phyloP scores from a whole-genome alignment of 2,329 filamentous ascomycete genomes.

The Neoarthrinium moseri region DNA sequence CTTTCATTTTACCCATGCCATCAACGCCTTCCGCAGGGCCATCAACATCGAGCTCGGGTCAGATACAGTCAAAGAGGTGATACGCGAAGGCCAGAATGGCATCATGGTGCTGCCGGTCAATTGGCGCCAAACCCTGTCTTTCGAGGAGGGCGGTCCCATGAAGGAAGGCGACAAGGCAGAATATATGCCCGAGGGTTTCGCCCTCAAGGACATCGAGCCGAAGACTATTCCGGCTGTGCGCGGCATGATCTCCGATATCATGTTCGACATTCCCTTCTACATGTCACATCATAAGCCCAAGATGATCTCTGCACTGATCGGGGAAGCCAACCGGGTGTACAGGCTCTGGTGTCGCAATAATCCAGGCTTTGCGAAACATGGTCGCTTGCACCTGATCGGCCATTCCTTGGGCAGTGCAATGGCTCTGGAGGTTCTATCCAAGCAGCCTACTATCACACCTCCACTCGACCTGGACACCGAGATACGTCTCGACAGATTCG shows the following conservation, averaged over 20 bases:
- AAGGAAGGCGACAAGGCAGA: constrained; percentile 50
- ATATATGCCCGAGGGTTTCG: constrained; percentile 58
- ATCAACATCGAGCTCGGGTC: constrained; percentile 81
- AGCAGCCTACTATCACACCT: constrained; percentile 75
- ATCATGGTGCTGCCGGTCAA: constrained; percentile 95
- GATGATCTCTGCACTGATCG: constrained; percentile 87
- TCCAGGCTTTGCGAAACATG: constrained; percentile 74
- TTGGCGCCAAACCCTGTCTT: constrained; percentile 84
- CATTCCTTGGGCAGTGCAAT: constrained; percentile 95
- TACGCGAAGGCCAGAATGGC: constrained; percentile 77
- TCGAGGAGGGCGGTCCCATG: constrained; percentile 74
- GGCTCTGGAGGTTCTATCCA: constrained; percentile 86
- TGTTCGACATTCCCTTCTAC: constrained; percentile 98
- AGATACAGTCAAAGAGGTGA: constrained; percentile 69
- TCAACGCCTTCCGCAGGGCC: constrained; percentile 83
- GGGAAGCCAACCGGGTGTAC: constrained; percentile 94
- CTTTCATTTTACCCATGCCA: constrained; percentile 95
- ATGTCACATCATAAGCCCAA: constrained; percentile 93
- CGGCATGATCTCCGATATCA: constrained; percentile 92
- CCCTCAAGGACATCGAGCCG: constrained; percentile 86
- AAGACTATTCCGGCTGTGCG: constrained; percentile 88
- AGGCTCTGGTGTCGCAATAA: constrained; percentile 94
- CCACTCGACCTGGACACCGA: constrained; percentile 39
- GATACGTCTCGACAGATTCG: constrained; percentile 63
- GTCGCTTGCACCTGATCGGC: constrained; percentile 86